Percentiles rank a stretch among this genome's conserved stretches.
Conservation (phyloP, 148 eudicot genomes). For the Diospyros kaki region DNA sequence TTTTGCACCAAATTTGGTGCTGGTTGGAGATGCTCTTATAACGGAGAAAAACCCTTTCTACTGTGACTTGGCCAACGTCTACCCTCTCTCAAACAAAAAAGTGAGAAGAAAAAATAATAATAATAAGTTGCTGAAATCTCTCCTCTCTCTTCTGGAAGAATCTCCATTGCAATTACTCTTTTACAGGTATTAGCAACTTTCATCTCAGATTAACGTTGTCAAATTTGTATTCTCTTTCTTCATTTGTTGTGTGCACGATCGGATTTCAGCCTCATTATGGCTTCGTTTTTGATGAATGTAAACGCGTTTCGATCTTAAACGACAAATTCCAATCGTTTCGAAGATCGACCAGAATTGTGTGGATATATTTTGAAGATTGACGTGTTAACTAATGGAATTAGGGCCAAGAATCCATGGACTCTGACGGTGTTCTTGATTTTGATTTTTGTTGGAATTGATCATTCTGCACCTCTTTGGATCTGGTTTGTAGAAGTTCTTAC, state of each 20-base stretch:
- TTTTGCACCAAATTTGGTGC: too few species aligned
- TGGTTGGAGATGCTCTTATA: too few species aligned
- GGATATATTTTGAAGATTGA: too few species aligned
- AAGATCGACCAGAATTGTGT: too few species aligned
- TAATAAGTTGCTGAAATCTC: not conserved
- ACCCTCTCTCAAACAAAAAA: not conserved
- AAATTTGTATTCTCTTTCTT: not conserved
- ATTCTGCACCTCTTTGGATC: too few species aligned
- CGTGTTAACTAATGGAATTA: too few species aligned
- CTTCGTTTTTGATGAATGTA: not conserved
- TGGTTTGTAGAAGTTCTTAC: too few species aligned
- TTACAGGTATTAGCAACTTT: not conserved
- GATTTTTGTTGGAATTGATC: not conserved
- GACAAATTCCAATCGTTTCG: too few species aligned
- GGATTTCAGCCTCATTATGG: not conserved
- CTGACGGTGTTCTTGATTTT: not conserved
- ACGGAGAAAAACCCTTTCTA: not conserved
- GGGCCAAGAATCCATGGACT: too few species aligned
- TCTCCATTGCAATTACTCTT: not conserved
- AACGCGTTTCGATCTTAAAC: too few species aligned
- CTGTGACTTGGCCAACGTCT: conserved; percentile 5
- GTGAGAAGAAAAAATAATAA: not conserved
- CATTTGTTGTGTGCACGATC: not conserved
- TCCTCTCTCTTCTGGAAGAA: not conserved
- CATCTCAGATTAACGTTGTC: not conserved